phyloP scores from a whole-genome alignment of 1,284 basidiomycete species.

The Cronartium ribicola region DNA sequence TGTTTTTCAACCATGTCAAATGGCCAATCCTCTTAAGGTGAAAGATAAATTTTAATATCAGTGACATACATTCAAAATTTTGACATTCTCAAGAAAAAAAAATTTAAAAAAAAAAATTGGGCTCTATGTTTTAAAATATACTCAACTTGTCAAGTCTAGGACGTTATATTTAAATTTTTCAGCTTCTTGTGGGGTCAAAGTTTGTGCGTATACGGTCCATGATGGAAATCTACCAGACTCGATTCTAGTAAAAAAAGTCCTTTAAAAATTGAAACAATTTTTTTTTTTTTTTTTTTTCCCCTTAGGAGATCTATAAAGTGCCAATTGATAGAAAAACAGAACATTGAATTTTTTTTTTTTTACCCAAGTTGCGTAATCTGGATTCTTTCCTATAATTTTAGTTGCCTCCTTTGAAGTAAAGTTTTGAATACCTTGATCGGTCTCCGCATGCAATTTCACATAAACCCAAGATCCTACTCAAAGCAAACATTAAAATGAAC shows the following conservation, averaged over 20 bases:
- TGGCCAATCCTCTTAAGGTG: constrained; percentile 53
- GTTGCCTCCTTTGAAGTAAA: neutral
- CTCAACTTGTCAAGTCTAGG: constrained; percentile 71
- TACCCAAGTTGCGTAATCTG: constrained; percentile 3
- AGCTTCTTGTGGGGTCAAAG: constrained; percentile 83
- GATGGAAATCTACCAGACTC: constrained; percentile 69
- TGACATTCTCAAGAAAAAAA: neutral
- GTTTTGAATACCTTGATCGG: neutral
- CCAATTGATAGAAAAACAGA: neutral
- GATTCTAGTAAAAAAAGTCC: constrained; percentile 70
- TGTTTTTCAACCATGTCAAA: constrained; percentile 26
- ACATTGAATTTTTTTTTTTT: neutral
- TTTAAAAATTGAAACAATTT: constrained; percentile 54
- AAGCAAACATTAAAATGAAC: no score
- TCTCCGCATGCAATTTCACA: neutral
- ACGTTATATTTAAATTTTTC: constrained; percentile 81
- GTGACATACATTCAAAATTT: neutral
- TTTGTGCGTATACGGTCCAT: constrained; percentile 76
- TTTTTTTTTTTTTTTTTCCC: neutral
- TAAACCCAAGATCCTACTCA: neutral
- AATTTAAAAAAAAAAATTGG: neutral
- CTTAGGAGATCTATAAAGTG: neutral
- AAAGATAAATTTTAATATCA: constrained; percentile 1
- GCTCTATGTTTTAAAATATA: constrained; percentile 29
- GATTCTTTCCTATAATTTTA: neutral